Evolutionary conservation across 139 green algal genomes (phyloP).

Genomic region (Volvox reticuliferus): DNA sequence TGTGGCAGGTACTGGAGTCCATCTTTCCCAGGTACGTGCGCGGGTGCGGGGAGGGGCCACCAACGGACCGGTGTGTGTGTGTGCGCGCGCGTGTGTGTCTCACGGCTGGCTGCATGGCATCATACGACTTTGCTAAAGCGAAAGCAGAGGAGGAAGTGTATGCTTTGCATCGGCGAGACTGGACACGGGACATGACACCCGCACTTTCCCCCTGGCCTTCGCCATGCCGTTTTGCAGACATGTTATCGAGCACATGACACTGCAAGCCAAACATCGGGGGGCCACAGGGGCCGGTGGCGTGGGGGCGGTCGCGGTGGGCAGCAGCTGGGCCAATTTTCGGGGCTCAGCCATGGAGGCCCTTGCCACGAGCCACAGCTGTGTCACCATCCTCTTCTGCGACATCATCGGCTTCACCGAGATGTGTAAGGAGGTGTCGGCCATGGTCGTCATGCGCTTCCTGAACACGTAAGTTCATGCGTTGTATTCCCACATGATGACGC

Average conservation of each 20-base stretch:
- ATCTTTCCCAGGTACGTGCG: slow-evolving; percentile 33
- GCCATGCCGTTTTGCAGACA: background rate
- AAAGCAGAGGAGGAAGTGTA: no score
- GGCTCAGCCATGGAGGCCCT: slow-evolving; percentile 35
- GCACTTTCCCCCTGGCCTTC: no score
- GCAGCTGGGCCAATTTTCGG: slow-evolving; percentile 27
- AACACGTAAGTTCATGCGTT: slow-evolving; percentile 14
- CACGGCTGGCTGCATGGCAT: no score
- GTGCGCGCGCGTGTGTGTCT: background rate
- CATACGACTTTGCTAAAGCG: no score
- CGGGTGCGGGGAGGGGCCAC: no score
- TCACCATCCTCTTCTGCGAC: slow-evolving; percentile 41
- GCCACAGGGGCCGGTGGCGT: background rate
- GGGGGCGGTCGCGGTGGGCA: background rate
- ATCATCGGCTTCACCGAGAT: slow-evolving; percentile 47
- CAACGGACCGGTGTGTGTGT: background rate
- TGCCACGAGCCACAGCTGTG: slow-evolving; percentile 42
- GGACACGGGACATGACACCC: no score
- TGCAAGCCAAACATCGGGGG: slow-evolving; percentile 26
- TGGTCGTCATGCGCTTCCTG: slow-evolving; percentile 41
- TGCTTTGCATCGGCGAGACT: no score
- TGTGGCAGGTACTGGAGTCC: slow-evolving; percentile 29
- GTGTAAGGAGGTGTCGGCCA: slow-evolving; percentile 46
- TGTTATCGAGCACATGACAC: slow-evolving; percentile 43
- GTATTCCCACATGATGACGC: no score